phyloP scores from a whole-genome alignment of 2,329 filamentous ascomycete genomes.

The Fusarium sp. region DNA sequence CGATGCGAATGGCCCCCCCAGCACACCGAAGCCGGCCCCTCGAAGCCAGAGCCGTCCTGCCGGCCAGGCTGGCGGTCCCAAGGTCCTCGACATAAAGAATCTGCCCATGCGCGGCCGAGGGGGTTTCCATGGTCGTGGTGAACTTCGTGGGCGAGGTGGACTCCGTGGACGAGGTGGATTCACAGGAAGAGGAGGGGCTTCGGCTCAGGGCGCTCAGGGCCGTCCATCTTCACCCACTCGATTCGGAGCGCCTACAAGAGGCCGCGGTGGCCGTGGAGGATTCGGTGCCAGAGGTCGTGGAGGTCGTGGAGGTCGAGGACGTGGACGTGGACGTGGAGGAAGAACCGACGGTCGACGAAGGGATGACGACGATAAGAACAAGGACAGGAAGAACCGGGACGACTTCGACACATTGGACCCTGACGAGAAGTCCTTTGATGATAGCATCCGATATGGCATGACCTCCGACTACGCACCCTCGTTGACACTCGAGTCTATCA shows the following conservation, averaged over 20 bases:
- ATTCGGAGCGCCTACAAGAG: conserved; percentile 26
- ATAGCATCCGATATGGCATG: conserved; percentile 56
- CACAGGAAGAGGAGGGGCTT: conserved; percentile 32
- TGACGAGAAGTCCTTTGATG: conserved; percentile 55
- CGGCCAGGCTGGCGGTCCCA: conserved; percentile 46
- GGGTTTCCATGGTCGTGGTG: conserved; percentile 48
- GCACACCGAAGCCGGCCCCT: conserved; percentile 44
- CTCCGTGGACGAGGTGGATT: conserved; percentile 26
- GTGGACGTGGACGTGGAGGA: conserved; percentile 40
- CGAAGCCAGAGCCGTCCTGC: conserved; percentile 29
- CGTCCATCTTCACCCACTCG: conserved; percentile 31
- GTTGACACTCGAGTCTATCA: conserved; percentile 53
- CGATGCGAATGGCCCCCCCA: conserved; percentile 46
- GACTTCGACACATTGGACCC: conserved; percentile 51
- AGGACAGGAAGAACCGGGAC: conserved; percentile 46
- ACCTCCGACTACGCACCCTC: conserved; percentile 53
- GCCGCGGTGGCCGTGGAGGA: conserved; percentile 39
- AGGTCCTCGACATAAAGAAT: conserved; percentile 59
- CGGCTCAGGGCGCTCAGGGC: conserved; percentile 7
- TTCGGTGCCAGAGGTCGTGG: conserved; percentile 37
- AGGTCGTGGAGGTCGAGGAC: conserved; percentile 38
- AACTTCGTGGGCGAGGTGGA: conserved; percentile 33
- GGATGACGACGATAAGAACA: conserved; percentile 48
- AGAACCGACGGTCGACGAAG: conserved; percentile 31
- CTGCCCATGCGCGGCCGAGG: conserved; percentile 50